Evolutionary conservation across 371 early-diverging fungal species (phyloP).

Genomic region (Mortierella sp.): DNA sequence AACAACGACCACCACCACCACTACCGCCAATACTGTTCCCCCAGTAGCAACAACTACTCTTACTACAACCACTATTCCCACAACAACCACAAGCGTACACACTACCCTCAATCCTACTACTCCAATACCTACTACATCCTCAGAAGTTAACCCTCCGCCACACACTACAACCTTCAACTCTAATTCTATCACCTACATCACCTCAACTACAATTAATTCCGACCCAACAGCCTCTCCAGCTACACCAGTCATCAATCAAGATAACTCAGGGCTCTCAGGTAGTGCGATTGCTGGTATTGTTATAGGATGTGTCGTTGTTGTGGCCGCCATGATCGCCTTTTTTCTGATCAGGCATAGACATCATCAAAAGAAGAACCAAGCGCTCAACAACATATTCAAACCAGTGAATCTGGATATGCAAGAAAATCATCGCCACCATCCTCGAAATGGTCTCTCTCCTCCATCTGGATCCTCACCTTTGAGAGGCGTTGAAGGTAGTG

Average conservation of each 20-base stretch:
- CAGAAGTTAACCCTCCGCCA: background rate
- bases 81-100: background rate
- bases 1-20: conserved; percentile 4
- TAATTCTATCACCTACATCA: background rate
- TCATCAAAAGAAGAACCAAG: background rate
- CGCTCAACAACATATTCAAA: conserved; percentile 31
- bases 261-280: conserved; percentile 16
- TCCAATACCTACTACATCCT: conserved; percentile 1
- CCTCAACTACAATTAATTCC: conserved; percentile 11
- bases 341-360: conserved; percentile 29
- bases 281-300: conserved; percentile 46
- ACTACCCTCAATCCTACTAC: background rate
- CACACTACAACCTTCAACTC: background rate
- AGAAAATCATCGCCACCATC: conserved; percentile 24
- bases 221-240: conserved; percentile 1
- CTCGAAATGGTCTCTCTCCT: background rate
- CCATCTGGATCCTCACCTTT: background rate
- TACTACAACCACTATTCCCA: background rate
- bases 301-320: background rate
- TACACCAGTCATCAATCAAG: background rate
- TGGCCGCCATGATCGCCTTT: conserved; percentile 15
- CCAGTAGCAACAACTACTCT: background rate
- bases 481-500: background rate
- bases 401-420: conserved; percentile 39
- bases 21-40: background rate